Base-by-base conservation (phyloP, 2,329 filamentous ascomycete genomes). In the Colletotrichum sp. region DNA sequence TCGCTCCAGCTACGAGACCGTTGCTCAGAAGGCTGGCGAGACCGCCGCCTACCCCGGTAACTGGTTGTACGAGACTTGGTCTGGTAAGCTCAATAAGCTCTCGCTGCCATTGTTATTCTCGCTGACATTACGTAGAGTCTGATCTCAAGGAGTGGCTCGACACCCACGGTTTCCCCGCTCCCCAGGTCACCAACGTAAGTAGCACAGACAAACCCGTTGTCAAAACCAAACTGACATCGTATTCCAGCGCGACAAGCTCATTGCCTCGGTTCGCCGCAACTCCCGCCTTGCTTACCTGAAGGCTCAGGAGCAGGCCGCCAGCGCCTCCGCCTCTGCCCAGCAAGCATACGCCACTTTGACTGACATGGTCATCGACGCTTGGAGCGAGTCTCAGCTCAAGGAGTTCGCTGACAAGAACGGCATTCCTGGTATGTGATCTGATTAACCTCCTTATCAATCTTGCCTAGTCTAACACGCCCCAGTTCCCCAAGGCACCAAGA, bases 91-190 rank as follows among this genome's bases (percentile, higher is more conserved):
- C 2, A 1, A 4, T 8, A 3, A 10, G n/a, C 6, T 52, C 2
- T 6, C 6, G n/a, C 28, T 13, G 9, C 2, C 15, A 5, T 13
- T 26, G 26, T 26, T 26, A 6, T 34, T 36, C 5, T 5, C 2
- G 2, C 30, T 67, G 24, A 73, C 67, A 9, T 3, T 3, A 52
- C 16, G 36, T 59, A 84, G 95, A 98, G 79, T 98, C 96, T 79
- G 96, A 98, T 66, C 88, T 98, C 78, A 99, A 99, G 89, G 91
- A 95, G 79, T 99, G 95, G 94, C 93, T 98, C 63, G 97, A 99
- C 81, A 93, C 94, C 79, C 92, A 95, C 79, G 97, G 97, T 68
- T 93, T 96, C 85, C 93, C 95, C 15, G 95, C 92, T 71, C 96
- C 97, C 76, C 96, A 99, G 84, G 94, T 95, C 34, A 92, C 92